Conservation (phyloP, 495 filamentous ascomycete genomes). For the Lasiosphaeria ovina region DNA sequence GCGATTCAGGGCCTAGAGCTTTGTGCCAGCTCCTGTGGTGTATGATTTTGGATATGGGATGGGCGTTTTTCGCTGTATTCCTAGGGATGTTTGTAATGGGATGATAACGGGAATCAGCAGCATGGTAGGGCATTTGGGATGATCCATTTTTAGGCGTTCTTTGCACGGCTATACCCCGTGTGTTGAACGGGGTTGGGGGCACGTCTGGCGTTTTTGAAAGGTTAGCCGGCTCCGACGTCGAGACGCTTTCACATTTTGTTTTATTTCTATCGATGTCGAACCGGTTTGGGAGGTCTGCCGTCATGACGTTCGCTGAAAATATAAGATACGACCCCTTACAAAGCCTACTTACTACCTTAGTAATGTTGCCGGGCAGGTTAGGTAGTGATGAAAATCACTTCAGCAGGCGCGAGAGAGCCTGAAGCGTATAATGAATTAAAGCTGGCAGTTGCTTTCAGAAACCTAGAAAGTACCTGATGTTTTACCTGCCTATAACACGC, state of each 20-base stretch:
- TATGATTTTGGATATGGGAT: background rate
- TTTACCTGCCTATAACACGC: too few relatives aligned
- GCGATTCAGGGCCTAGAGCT: too few relatives aligned
- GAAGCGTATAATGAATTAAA: too few relatives aligned
- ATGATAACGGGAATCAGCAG: background rate
- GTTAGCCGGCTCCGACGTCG: background rate
- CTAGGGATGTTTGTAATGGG: background rate
- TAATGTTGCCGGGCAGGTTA: too few relatives aligned
- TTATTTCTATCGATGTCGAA: background rate
- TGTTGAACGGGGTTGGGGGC: background rate
- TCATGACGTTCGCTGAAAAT: too few relatives aligned
- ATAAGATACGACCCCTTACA: too few relatives aligned
- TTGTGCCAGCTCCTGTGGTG: background rate
- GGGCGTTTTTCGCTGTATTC: background rate
- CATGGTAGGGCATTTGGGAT: background rate
- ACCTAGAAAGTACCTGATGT: too few relatives aligned
- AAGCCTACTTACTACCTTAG: too few relatives aligned
- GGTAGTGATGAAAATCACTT: too few relatives aligned
- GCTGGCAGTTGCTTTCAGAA: too few relatives aligned
- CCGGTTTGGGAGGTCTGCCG: too few relatives aligned
- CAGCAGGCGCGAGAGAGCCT: too few relatives aligned
- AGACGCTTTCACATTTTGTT: background rate
- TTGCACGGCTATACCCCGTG: slow-evolving; percentile 3
- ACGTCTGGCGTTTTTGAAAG: background rate
- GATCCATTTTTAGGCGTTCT: background rate